A percentile compares a stretch with the other conserved stretches of the same genome.
Conservation (phyloP, 768 basidiomycete genomes). For the Collybiopsis confluens region DNA sequence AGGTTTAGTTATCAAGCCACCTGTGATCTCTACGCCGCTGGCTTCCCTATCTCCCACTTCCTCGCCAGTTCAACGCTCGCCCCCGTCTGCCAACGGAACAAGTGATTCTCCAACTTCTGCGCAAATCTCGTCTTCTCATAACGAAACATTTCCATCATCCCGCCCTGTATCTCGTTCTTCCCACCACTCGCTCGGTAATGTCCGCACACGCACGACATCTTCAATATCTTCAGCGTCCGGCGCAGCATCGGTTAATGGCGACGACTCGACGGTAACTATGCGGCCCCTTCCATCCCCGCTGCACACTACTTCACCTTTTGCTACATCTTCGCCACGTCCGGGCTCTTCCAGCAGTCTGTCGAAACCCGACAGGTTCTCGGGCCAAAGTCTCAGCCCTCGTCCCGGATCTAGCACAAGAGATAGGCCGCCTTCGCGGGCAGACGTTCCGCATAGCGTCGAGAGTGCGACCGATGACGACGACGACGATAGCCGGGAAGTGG, state of each 20-base stretch:
- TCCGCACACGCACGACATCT: slow-evolving; percentile 9
- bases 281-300: slow-evolving; percentile 30
- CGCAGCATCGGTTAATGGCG: slow-evolving; percentile 24
- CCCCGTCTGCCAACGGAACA: slow-evolving; percentile 21
- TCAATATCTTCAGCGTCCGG: slow-evolving; percentile 35
- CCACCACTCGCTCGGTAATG: neutral
- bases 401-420: slow-evolving; percentile 29
- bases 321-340: neutral
- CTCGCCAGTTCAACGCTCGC: slow-evolving; percentile 25
- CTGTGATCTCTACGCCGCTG: slow-evolving; percentile 16
- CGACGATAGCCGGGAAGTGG: slow-evolving; percentile 23
- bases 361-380: neutral
- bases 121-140: slow-evolving; percentile 25
- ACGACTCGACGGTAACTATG: slow-evolving; percentile 39
- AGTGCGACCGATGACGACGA: slow-evolving; percentile 71
- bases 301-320: slow-evolving; percentile 11
- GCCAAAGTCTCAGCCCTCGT: neutral
- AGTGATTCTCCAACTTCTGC: slow-evolving; percentile 13
- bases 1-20: slow-evolving; percentile 32
- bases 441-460: slow-evolving; percentile 71
- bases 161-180: slow-evolving; percentile 1
- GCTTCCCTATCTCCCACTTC: slow-evolving; percentile 22
- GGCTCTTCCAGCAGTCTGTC: slow-evolving; percentile 19
- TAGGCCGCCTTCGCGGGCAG: slow-evolving; percentile 55
- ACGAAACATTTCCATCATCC: slow-evolving; percentile 23